Evolutionary conservation across 2,329 filamentous ascomycete genomes (phyloP).

Genomic region (Penicillium oxalicum): DNA sequence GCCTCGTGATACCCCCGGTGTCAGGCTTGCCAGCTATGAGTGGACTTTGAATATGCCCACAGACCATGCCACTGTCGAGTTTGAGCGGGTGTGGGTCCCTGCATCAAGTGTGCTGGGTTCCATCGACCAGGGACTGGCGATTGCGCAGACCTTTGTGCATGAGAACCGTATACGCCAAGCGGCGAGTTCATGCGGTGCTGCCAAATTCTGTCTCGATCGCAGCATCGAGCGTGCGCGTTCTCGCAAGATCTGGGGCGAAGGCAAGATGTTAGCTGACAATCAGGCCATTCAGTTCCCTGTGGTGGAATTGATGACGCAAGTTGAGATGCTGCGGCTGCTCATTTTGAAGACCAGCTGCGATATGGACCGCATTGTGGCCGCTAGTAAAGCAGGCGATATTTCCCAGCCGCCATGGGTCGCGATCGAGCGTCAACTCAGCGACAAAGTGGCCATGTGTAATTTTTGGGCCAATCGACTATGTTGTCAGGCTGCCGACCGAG

Average conservation of each 20-base stretch:
- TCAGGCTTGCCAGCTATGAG: slow-evolving; percentile 54
- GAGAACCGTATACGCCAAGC: slow-evolving; percentile 62
- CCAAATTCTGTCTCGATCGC: slow-evolving; percentile 55
- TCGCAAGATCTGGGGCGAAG: slow-evolving; percentile 35
- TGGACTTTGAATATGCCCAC: slow-evolving; percentile 64
- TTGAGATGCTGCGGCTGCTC: slow-evolving; percentile 55
- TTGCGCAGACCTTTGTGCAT: slow-evolving; percentile 61
- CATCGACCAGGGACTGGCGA: slow-evolving; percentile 50
- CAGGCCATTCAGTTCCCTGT: slow-evolving; percentile 61
- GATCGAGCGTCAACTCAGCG: slow-evolving; percentile 54
- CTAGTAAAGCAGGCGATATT: slow-evolving; percentile 23
- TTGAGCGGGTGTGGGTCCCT: slow-evolving; percentile 55
- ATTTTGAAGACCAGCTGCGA: slow-evolving; percentile 57
- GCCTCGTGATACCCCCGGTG: slow-evolving; percentile 47
- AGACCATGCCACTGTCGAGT: slow-evolving; percentile 56
- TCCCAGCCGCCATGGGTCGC: slow-evolving; percentile 41
- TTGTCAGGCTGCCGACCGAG: slow-evolving; percentile 55
- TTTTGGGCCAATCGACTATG: slow-evolving; percentile 59
- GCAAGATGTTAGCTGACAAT: slow-evolving; percentile 38
- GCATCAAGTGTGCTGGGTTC: slow-evolving; percentile 48
- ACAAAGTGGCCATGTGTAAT: slow-evolving; percentile 61
- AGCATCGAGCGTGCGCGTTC: slow-evolving; percentile 52
- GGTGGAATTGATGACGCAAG: slow-evolving; percentile 57
- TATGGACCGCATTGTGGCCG: slow-evolving; percentile 48
- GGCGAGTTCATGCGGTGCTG: slow-evolving; percentile 45